Evolutionary conservation across 1,284 basidiomycete genomes (phyloP).

Genomic region (Ustilago bromivora): DNA sequence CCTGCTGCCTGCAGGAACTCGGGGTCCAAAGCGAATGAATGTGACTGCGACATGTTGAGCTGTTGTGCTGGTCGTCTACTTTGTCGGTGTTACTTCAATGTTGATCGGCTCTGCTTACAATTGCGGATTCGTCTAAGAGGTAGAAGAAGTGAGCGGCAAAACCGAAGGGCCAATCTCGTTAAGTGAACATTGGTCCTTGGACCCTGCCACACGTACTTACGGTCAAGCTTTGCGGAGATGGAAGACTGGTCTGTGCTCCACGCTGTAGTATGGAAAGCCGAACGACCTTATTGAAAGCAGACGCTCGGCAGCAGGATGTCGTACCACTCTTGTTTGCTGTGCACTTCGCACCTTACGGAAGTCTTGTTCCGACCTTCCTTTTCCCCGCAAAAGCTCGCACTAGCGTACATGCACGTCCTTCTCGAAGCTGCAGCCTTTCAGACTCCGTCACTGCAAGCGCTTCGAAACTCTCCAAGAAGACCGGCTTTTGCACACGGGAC

Average conservation of each 20-base stretch:
- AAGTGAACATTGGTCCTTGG: background rate
- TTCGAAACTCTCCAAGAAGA: background rate
- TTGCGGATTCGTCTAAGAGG: too few relatives aligned
- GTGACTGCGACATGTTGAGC: conserved; percentile 14
- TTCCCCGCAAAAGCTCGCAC: background rate
- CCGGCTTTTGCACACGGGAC: background rate
- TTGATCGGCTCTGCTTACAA: background rate
- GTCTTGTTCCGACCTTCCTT: background rate
- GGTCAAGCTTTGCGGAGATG: background rate
- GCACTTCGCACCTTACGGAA: background rate
- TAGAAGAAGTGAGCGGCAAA: too few relatives aligned
- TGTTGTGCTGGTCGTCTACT: background rate
- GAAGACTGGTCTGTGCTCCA: background rate
- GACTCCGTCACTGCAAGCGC: background rate
- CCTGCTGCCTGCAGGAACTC: conserved; percentile 26
- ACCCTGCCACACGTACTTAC: background rate
- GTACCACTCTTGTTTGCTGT: background rate
- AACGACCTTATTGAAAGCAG: background rate
- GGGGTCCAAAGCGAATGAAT: conserved; percentile 19
- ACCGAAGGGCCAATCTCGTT: too few relatives aligned
- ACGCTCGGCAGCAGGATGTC: background rate
- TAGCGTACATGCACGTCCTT: too few relatives aligned
- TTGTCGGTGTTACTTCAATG: background rate
- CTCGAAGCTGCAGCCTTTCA: background rate
- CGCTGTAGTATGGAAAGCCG: background rate